Evolutionary conservation across 495 filamentous ascomycete species (phyloP), one percentile per base, ranked within the genome.

Genomic region (Margaritispora aquatica): DNA sequence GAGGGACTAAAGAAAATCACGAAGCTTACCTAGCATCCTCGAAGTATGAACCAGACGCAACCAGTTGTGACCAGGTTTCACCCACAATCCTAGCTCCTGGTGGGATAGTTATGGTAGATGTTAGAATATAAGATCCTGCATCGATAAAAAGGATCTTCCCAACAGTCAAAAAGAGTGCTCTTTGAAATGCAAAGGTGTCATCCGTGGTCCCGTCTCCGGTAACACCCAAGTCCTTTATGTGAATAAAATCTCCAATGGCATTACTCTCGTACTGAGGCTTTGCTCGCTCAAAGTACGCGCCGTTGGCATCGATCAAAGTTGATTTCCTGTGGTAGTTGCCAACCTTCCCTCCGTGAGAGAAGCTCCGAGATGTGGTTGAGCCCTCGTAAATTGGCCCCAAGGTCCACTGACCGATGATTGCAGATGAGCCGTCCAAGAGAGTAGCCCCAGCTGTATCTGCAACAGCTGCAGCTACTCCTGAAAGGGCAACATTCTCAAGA

Each of bases 401-500:
- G 17, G 51, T 53, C 59, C 59, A 62, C n/a, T 56, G 17, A 20
- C 44, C 41, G 23, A 60, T 51, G 20, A 85, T 66, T 2, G 76
- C 72, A 3, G 75, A 74, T 22, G 82, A 81, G 55, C 82, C 84
- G 17, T 71, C 70, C 9, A 86, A 64, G 27, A 88, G 78, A 1
- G 70, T 75, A 21, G 13, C 74, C 20, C 77, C 77, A 46, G 72
- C 70, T 1, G 75, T 62, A 36, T 74, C 73, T 4, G 70, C 73
- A 9, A 87, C 73, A 20, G 83, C 83, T 20, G 71, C 26, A 36
- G 61, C 13, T 10, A 63, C 61, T 38, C 81, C 80, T 21, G 70
- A 74, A 58, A 88, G 84, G 58, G 81, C 80, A 26, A 86, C 80
- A 54, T 89, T 88, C 48, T 88, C 84, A n/a, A 89, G 61, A 19